A percentile compares a stretch with the other conserved stretches of the same genome.
Conservation (phyloP, 805 yeast species). For the Yarrowia divulgata region DNA sequence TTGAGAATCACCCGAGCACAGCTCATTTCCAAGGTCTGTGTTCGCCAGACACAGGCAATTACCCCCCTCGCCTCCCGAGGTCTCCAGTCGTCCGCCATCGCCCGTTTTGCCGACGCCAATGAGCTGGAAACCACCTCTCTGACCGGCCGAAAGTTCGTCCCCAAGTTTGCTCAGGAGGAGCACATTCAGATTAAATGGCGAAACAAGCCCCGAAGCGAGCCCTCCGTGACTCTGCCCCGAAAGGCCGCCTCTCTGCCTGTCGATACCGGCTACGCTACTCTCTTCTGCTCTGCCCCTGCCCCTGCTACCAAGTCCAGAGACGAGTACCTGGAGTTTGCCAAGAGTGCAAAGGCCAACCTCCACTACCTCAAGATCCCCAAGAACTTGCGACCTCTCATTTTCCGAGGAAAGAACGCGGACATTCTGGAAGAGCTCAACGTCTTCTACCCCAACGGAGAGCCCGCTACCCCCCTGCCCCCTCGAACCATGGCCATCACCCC, state of each 20-base stretch:
- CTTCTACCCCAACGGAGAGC: slow-evolving; percentile 18
- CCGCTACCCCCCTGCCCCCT: slow-evolving; percentile 20
- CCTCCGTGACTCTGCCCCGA: slow-evolving; percentile 18
- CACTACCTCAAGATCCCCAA: slow-evolving; percentile 38
- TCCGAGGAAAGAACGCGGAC: slow-evolving; percentile 26
- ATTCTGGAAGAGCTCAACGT: slow-evolving; percentile 33
- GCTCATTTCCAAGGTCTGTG: slow-evolving; percentile 38
- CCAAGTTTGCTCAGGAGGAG: slow-evolving; percentile 38
- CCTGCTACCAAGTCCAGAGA: background rate
- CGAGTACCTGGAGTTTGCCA: background rate
- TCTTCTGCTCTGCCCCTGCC: background rate
- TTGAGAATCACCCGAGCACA: slow-evolving; percentile 32
- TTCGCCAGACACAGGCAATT: slow-evolving; percentile 29
- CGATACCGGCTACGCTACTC: slow-evolving; percentile 7
- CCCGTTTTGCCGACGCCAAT: slow-evolving; percentile 5
- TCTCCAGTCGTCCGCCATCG: slow-evolving; percentile 12
- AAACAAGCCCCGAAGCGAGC: slow-evolving; percentile 19
- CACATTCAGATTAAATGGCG: slow-evolving; percentile 29
- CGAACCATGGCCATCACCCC: slow-evolving; percentile 5
- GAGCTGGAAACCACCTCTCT: slow-evolving; percentile 34
- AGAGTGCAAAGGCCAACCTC: background rate
- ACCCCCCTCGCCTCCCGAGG: slow-evolving; percentile 13
- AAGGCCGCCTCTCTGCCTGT: slow-evolving; percentile 14
- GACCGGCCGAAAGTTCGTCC: slow-evolving; percentile 21
- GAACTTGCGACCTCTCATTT: slow-evolving; percentile 34